Percentiles rank a stretch among this genome's conserved stretches.
Evolutionary conservation across 2,329 filamentous ascomycete species (phyloP).

Genomic region (Verticillium longisporum): DNA sequence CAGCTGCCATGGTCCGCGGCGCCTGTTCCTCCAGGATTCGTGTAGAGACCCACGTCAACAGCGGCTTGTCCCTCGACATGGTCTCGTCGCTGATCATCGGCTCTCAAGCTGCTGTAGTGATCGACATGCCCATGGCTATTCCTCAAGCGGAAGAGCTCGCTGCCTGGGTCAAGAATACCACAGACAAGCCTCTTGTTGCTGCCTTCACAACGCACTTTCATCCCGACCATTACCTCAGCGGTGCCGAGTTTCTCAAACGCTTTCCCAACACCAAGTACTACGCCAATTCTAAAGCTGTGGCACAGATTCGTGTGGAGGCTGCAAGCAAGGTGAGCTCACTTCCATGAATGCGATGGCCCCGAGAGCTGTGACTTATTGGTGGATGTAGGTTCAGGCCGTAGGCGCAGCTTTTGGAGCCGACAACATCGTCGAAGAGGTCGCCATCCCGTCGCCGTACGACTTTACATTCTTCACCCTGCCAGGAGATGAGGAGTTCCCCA

Average conservation of each 20-base stretch:
- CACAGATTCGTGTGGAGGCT: conserved; percentile 2
- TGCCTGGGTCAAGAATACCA: conserved; percentile 5
- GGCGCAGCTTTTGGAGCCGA: background rate
- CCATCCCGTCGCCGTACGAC: conserved; percentile 6
- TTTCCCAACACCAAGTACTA: conserved; percentile 7
- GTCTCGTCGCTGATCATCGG: conserved; percentile 7
- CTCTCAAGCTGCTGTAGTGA: conserved; percentile 3
- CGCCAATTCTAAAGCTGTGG: background rate
- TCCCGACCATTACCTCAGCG: conserved; percentile 7
- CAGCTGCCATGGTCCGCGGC: no score
- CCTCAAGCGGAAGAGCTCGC: background rate
- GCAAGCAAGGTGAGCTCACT: background rate
- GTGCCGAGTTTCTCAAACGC: conserved; percentile 2
- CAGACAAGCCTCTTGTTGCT: conserved; percentile 5
- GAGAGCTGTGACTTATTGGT: no score
- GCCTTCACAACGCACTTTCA: conserved; percentile 5
- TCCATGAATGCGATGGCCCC: background rate
- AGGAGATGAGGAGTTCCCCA: conserved; percentile 2
- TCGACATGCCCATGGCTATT: conserved; percentile 6
- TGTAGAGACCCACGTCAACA: conserved; percentile 2
- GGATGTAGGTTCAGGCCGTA: background rate
- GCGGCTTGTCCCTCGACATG: conserved; percentile 3
- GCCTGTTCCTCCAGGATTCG: background rate
- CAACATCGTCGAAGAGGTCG: conserved; percentile 1
- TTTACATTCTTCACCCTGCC: conserved; percentile 6